Evolutionary conservation across 2,329 filamentous ascomycete species (phyloP).

Genomic region (Neurospora sp.): DNA sequence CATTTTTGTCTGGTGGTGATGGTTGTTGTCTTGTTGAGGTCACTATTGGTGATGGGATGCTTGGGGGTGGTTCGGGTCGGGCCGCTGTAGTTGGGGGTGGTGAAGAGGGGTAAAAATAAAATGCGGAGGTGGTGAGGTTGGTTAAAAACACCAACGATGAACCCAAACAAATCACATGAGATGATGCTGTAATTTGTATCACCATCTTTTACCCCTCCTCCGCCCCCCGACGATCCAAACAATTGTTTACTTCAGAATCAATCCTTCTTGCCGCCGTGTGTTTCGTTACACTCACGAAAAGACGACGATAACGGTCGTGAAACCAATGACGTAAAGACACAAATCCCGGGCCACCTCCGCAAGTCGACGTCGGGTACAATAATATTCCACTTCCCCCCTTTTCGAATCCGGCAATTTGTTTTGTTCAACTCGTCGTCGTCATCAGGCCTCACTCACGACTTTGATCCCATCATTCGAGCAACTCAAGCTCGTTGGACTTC

Average conservation of each 20-base stretch:
- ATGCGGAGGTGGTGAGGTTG: background rate
- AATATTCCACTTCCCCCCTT: background rate
- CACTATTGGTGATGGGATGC: background rate
- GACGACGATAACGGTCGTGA: background rate
- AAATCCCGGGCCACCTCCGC: background rate
- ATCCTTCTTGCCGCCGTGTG: background rate
- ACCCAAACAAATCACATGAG: background rate
- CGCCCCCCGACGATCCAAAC: background rate
- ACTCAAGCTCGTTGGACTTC: background rate
- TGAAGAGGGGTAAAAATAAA: background rate
- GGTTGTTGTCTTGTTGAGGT: too few relatives aligned
- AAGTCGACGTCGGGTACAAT: background rate
- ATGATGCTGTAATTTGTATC: background rate
- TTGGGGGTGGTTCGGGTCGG: background rate
- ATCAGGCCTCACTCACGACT: background rate
- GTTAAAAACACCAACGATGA: background rate
- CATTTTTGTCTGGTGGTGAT: conserved; percentile 9
- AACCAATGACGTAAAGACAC: background rate
- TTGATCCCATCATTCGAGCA: background rate
- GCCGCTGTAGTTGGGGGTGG: background rate
- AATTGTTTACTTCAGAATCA: background rate
- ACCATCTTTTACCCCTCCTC: background rate
- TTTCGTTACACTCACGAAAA: background rate
- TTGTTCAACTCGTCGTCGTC: background rate
- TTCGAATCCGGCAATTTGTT: background rate